Evolutionary conservation across 371 early-diverging fungal genomes (phyloP).

Genomic region (Mucor sp.): DNA sequence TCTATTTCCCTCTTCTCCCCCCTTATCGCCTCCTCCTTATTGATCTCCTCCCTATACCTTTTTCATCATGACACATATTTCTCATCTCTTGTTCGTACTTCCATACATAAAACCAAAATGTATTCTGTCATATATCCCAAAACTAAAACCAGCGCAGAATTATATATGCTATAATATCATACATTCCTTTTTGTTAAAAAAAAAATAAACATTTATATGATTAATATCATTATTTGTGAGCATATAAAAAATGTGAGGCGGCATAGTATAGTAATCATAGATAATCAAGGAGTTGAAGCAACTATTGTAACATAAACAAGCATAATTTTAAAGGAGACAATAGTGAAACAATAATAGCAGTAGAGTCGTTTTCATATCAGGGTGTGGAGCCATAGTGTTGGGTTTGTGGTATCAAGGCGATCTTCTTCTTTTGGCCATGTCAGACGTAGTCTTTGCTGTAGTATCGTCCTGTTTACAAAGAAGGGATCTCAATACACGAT

Average conservation of each 20-base stretch:
- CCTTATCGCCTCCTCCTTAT: too few relatives aligned
- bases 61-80: too few relatives aligned
- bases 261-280: neutral
- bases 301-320: too few relatives aligned
- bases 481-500: slow-evolving; percentile 27
- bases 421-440: slow-evolving; percentile 3
- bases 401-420: neutral
- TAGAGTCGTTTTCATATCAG: neutral
- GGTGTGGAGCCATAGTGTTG: neutral
- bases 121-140: neutral
- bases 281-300: too few relatives aligned
- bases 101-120: neutral
- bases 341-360: too few relatives aligned
- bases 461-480: slow-evolving; percentile 1
- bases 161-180: neutral
- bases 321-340: too few relatives aligned
- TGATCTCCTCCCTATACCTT: too few relatives aligned
- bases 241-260: neutral
- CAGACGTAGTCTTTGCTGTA: neutral
- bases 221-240: neutral
- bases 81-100: too few relatives aligned
- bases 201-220: neutral
- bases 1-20: too few relatives aligned
- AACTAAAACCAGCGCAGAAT: neutral
- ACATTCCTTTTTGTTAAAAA: neutral